These are phyloP conservation scores for Schoenoplectus tabernaemontani DNA, from an alignment of 202 grass and related monocot species.

Conservation along the genomic window DNA sequence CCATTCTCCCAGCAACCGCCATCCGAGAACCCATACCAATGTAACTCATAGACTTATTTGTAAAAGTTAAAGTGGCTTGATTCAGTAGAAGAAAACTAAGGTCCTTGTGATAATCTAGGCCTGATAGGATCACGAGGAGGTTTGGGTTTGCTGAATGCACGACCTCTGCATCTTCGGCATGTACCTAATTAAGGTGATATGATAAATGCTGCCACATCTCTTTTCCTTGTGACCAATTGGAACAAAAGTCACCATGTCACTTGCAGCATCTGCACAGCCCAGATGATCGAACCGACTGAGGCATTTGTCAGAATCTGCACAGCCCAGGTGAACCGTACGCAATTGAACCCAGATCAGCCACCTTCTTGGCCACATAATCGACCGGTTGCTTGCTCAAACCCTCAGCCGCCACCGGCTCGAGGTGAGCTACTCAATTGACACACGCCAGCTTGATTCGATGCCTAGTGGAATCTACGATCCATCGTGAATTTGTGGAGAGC, in stretches of 20 bases:
- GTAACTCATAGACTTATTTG: conserved; percentile 76
- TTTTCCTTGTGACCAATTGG: not conserved
- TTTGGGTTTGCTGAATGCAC: conserved; percentile 65
- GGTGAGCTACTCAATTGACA: conserved; percentile 86
- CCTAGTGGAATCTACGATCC: conserved; percentile 60
- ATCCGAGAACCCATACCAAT: conserved; percentile 97
- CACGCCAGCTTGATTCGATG: conserved; percentile 86
- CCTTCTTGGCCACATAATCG: conserved; percentile 44
- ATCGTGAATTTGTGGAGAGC: conserved; percentile 61
- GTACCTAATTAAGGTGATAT: conserved; percentile 46
- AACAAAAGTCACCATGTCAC: not conserved
- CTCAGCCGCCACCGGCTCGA: conserved; percentile 81
- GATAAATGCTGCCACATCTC: not conserved
- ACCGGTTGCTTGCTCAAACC: conserved; percentile 63
- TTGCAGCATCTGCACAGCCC: no score
- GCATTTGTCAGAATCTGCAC: conserved; percentile 67
- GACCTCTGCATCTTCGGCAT: conserved; percentile 83
- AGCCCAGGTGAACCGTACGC: conserved; percentile 55
- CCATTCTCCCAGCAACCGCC: conserved; percentile 52
- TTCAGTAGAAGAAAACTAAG: conserved; percentile 53
- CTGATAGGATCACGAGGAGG: conserved; percentile 75
- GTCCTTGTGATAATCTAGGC: conserved; percentile 71
- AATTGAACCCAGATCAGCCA: conserved; percentile 76
- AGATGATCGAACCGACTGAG: conserved; percentile 48
- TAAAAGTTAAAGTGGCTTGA: conserved; percentile 46